These are phyloP conservation scores for Aspergillus sp. DNA, from an alignment of 2,329 filamentous ascomycete genomes.

Conservation along the genomic window DNA sequence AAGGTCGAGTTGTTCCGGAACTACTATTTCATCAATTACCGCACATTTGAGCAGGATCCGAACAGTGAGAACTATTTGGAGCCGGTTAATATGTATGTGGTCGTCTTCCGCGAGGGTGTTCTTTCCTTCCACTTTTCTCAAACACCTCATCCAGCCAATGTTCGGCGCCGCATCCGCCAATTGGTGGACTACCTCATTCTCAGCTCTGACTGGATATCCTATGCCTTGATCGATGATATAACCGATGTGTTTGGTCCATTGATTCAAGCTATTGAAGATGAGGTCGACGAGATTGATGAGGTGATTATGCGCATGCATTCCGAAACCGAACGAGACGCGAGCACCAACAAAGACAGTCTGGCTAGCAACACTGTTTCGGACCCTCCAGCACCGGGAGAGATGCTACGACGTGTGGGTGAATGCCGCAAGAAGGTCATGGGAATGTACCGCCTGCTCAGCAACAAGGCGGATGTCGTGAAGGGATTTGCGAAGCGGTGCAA, in stretches of 20 bases:
- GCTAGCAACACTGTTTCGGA: slow-evolving; percentile 26
- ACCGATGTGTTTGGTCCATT: slow-evolving; percentile 92
- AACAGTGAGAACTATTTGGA: slow-evolving; percentile 86
- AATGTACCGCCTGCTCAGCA: slow-evolving; percentile 83
- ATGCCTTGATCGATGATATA: slow-evolving; percentile 96
- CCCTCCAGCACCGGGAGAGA: slow-evolving; percentile 58
- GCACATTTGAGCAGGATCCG: slow-evolving; percentile 91
- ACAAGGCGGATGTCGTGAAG: slow-evolving; percentile 98
- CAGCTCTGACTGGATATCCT: slow-evolving; percentile 95
- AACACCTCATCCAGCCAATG: slow-evolving; percentile 92
- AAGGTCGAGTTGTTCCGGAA: slow-evolving; percentile 96
- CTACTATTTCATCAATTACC: slow-evolving; percentile 98
- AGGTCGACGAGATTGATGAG: slow-evolving; percentile 96
- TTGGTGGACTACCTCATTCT: slow-evolving; percentile 88
- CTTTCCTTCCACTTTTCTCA: slow-evolving; percentile 96
- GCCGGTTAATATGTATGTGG: slow-evolving; percentile 94
- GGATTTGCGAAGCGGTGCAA: slow-evolving; percentile 98
- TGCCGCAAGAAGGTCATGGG: slow-evolving; percentile 97
- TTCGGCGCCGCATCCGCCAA: slow-evolving; percentile 86
- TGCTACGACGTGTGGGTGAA: slow-evolving; percentile 87
- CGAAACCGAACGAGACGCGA: slow-evolving; percentile 28
- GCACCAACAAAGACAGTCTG: slow-evolving; percentile 30
- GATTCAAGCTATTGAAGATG: slow-evolving; percentile 87
- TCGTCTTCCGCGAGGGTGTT: slow-evolving; percentile 92
- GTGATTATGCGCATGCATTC: slow-evolving; percentile 78